phyloP scores from a whole-genome alignment of 192 early-diverging fungal species.

The Pilaira anomala region DNA sequence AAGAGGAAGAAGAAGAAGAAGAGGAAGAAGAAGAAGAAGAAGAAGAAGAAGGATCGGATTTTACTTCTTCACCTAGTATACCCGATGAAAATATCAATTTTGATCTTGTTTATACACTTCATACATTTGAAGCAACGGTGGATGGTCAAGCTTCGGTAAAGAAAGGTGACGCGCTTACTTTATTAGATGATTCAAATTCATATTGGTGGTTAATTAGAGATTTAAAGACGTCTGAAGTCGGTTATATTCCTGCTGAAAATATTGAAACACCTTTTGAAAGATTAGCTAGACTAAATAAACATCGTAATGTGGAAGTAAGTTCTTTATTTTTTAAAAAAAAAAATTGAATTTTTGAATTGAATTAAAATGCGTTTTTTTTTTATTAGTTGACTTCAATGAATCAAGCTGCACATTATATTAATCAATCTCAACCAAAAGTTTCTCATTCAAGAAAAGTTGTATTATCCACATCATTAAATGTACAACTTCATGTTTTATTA shows the following conservation, averaged over 20 bases:
- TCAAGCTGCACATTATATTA: conserved; percentile 13
- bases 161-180: conserved; percentile 65
- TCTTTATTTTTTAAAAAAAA: too few species aligned
- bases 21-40: conserved; percentile 33
- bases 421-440: conserved; percentile 12
- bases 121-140: conserved; percentile 75
- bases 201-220: conserved; percentile 76
- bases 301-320: conserved; percentile 59
- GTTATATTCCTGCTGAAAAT: conserved; percentile 84
- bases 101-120: conserved; percentile 73
- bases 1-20: conserved; percentile 31
- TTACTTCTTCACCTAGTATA: conserved; percentile 40
- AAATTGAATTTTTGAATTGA: background rate
- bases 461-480: conserved; percentile 15
- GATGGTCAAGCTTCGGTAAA: conserved; percentile 79
- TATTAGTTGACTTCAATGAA: conserved; percentile 61
- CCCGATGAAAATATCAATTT: conserved; percentile 66
- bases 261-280: conserved; percentile 78
- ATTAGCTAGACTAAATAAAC: conserved; percentile 71
- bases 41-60: conserved; percentile 38
- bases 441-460: conserved; percentile 18
- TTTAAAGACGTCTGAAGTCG: conserved; percentile 63
- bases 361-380: background rate
- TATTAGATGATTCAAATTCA: conserved; percentile 74
- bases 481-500: conserved; percentile 23